A percentile compares a stretch with the other conserved stretches of the same genome.
These are phyloP conservation scores for Tetrahymena malaccensis DNA, from an alignment of 73 alveolate species.

Conservation along the genomic window DNA sequence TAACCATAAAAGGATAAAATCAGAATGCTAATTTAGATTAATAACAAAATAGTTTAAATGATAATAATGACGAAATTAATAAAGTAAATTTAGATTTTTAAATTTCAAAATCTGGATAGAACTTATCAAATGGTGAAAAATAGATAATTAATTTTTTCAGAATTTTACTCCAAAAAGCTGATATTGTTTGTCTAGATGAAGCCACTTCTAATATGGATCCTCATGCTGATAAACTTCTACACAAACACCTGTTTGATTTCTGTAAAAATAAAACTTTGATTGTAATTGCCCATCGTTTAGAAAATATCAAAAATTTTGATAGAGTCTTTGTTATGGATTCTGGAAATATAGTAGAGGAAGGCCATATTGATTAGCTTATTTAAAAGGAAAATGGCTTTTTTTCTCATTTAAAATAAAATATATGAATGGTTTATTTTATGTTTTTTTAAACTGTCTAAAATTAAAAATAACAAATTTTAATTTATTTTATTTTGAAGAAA, in stretches of 20 bases:
- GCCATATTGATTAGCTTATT: neutral
- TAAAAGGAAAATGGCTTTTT: neutral
- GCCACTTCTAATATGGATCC: conserved; percentile 74
- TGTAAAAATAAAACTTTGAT: conserved; percentile 14
- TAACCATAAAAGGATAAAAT: conserved; percentile 6
- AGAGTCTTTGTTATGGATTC: conserved; percentile 14
- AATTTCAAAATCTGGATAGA: conserved; percentile 54
- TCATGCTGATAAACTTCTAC: conserved; percentile 54
- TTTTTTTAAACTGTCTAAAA: no score
- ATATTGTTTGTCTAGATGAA: conserved; percentile 66
- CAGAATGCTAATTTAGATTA: neutral
- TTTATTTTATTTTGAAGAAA: no score
- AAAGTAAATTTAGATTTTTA: conserved; percentile 37
- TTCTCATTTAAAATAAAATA: neutral
- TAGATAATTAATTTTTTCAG: conserved; percentile 59
- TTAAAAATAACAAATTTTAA: no score
- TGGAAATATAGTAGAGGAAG: conserved; percentile 17
- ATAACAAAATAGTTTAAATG: neutral
- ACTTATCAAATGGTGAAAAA: conserved; percentile 65
- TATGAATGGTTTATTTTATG: no score
- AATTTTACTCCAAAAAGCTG: conserved; percentile 48
- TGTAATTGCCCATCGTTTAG: conserved; percentile 29
- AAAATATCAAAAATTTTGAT: conserved; percentile 19
- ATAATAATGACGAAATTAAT: neutral
- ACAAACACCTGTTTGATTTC: conserved; percentile 6